These are phyloP conservation scores for Corinectria fuckeliana DNA, from an alignment of 2,329 filamentous ascomycete genomes.

Conservation along the genomic window DNA sequence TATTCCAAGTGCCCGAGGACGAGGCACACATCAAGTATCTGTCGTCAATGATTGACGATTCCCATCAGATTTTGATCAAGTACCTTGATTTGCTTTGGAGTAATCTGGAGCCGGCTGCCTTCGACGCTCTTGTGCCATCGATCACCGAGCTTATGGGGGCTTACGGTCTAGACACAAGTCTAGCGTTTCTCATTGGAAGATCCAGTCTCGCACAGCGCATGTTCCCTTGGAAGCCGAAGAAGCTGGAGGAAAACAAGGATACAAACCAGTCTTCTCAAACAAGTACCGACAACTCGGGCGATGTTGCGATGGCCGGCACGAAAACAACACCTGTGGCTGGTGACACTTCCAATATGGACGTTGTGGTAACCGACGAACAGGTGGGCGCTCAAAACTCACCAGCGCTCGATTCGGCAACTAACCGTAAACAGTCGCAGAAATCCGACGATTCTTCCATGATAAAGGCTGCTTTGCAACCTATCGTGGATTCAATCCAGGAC, in stretches of 20 bases:
- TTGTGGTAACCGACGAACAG: constrained; percentile 42
- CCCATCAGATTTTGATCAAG: constrained; percentile 83
- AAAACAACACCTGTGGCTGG: constrained; percentile 37
- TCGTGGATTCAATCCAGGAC: constrained; percentile 72
- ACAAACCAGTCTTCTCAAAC: constrained; percentile 36
- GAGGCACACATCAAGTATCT: constrained; percentile 88
- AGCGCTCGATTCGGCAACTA: constrained; percentile 30
- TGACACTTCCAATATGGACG: constrained; percentile 37
- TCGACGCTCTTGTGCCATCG: constrained; percentile 78
- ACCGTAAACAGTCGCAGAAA: constrained; percentile 40
- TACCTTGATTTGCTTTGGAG: constrained; percentile 88
- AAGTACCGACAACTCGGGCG: constrained; percentile 60
- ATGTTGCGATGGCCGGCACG: constrained; percentile 58
- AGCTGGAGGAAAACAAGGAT: constrained; percentile 37
- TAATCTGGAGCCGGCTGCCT: constrained; percentile 77
- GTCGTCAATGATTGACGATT: constrained; percentile 87
- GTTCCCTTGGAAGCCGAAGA: constrained; percentile 50
- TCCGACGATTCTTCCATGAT: constrained; percentile 44
- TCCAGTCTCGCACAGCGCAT: constrained; percentile 75
- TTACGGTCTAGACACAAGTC: constrained; percentile 78
- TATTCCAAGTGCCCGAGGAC: constrained; percentile 74
- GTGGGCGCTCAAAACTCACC: constrained; percentile 32
- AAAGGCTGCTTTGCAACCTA: constrained; percentile 62
- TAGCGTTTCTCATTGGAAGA: constrained; percentile 86
- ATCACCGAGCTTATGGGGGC: constrained; percentile 76